Conservation (phyloP, 1,284 basidiomycete species). For the Volvariella surrecta region DNA sequence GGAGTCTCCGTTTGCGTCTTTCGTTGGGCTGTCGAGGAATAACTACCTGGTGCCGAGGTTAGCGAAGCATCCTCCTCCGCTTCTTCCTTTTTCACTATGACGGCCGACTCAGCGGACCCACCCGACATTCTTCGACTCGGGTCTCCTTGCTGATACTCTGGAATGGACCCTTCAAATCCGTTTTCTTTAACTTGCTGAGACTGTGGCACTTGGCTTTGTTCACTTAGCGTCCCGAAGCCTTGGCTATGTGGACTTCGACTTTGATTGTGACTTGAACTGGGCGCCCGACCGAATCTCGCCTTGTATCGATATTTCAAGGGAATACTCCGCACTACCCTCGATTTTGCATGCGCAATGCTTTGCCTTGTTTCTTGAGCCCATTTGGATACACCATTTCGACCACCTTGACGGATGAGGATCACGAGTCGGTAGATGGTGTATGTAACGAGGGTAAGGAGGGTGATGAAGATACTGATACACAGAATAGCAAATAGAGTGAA, state of each 20-base stretch:
- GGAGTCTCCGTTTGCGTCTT: too few species aligned
- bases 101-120: background rate
- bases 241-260: background rate
- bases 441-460: slow-evolving; percentile 10
- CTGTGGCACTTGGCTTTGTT: background rate
- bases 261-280: background rate
- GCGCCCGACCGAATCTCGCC: background rate
- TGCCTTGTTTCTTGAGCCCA: slow-evolving; percentile 14
- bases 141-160: background rate
- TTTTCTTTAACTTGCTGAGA: background rate
- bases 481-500: slow-evolving; percentile 14
- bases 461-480: slow-evolving; percentile 14
- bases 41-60: too few species aligned
- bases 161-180: background rate
- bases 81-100: slow-evolving; percentile 1
- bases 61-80: background rate
- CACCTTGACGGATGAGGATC: slow-evolving; percentile 12
- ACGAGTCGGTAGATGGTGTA: slow-evolving; percentile 14
- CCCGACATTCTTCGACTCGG: background rate
- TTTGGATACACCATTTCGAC: slow-evolving; percentile 11
- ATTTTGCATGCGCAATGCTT: background rate
- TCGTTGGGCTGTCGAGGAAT: too few species aligned
- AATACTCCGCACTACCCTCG: background rate
- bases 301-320: background rate
- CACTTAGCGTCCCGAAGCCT: background rate